Base-by-base conservation (phyloP, 2,329 filamentous ascomycete genomes). In the Xylaria sp. region DNA sequence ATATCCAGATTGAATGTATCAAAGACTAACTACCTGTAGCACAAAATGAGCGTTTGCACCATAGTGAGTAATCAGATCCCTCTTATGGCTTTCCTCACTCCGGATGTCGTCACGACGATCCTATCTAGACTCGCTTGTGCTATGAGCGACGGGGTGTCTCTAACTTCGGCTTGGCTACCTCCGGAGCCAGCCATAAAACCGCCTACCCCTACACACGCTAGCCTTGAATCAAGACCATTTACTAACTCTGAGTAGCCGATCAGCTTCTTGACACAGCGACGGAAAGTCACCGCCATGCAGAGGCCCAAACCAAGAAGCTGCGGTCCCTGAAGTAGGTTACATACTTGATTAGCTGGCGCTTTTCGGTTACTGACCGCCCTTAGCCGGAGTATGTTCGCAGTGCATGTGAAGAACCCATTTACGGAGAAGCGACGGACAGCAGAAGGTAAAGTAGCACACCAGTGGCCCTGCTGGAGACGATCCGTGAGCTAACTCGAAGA, bases 311-410 rank as follows among this genome's bases (percentile, higher is more conserved):
- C 1, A 86, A 87, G 48, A 92, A 97, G 73, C 80, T 97, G 37
- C 94, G 56, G 25, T 54, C 41, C 1, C 9, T 65, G 0, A 63
- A 65, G 63, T 60, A 4, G 52, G 63, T 54, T 29, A 6, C 8
- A 31, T 17, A 17, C n/a, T 17, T 11, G 3, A 19, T 27, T 11
- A 19, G 23, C 31, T 7, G 2, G n/a, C 4, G 23, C 2, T 6
- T 8, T 23, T 15, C 19, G 29, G 23, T 37, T 37, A 23, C 54
- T 51, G 96, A 97, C 77, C 83, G 90, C 29, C 2, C 25, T 1
- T 44, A 97, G 97, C 76, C 84, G 90, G 65, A 93, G 89, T 79
- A 96, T 97, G 92, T 97, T 97, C 72, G 90, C 91, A 4, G 85
- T 93, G 21, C 90, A 93, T 71, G 88, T 93, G 25, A 81, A 82